Evolutionary conservation across 2,329 filamentous ascomycete genomes (phyloP), one percentile per base, ranked within the genome.

Genomic region (Neocatenulostroma microsporum): DNA sequence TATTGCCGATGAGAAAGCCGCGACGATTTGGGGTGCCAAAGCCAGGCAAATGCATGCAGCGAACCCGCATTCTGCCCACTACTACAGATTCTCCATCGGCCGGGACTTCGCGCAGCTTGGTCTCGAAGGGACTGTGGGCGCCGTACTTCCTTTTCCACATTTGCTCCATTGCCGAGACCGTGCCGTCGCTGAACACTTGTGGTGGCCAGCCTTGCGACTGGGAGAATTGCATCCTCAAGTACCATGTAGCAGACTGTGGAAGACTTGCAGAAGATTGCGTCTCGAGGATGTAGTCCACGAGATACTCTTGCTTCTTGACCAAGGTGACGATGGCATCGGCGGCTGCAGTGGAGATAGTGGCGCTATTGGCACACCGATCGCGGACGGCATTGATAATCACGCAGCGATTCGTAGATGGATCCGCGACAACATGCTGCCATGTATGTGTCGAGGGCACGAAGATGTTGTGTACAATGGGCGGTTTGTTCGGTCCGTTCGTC

Each of bases 371-470:
- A 13, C 8, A 6, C n/a, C 13, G 26, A 51, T 80, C 69, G 3
- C 81, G 51, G 0, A 82, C 78, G 0, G 77, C 63, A 46, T 81
- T 78, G 45, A 82, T 78, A 35, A 81, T 73, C 38, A 66, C 69
- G 1, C 74, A 71, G 0, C 48, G 50, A 1, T 46, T 51, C 0
- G 72, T 74, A 0, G 50, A 39, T 0, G 72, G 67, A 41, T 79
- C 75, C 0, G 66, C 70, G 1, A 81, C 68, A 0, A 80, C 45
- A 42, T 77, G 78, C 49, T 80, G 76, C 69, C 71, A 79, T 10
- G 74, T 75, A 8, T 62, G 63, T 0, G 76, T 71, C 4, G 44
- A 49, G 0, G 42, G 29, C 37, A 71, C 68, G 41, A 54, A 64
- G 4, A 54, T 27, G 15, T 42, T 49, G 41, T 57, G 50, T 7